phyloP scores from a whole-genome alignment of 2,329 filamentous ascomycete genomes.

The Seiridium unicorne region DNA sequence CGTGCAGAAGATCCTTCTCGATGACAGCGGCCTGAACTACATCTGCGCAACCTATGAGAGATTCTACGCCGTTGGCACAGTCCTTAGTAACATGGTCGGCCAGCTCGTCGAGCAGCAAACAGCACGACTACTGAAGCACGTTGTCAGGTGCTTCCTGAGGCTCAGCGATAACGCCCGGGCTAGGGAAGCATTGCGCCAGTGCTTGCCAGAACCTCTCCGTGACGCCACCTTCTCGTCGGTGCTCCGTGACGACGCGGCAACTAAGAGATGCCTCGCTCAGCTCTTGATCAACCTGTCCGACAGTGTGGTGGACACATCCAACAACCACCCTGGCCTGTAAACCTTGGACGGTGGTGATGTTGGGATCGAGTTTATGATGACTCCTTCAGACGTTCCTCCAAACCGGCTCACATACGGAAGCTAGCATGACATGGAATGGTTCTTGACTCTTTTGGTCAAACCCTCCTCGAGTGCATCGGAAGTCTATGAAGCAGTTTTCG shows the following conservation, averaged over 20 bases:
- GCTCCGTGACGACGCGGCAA: slow-evolving; percentile 92
- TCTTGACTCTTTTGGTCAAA: too few relatives aligned
- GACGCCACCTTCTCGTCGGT: slow-evolving; percentile 97
- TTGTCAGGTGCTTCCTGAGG: slow-evolving; percentile 92
- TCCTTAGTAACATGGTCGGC: slow-evolving; percentile 97
- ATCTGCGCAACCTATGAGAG: slow-evolving; percentile 98
- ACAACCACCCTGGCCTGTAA: slow-evolving; percentile 23
- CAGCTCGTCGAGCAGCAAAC: slow-evolving; percentile 98
- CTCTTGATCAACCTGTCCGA: slow-evolving; percentile 95
- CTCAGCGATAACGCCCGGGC: slow-evolving; percentile 95
- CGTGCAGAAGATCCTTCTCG: slow-evolving; percentile 96
- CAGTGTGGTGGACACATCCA: slow-evolving; percentile 60
- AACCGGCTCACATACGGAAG: background rate
- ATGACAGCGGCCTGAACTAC: slow-evolving; percentile 95
- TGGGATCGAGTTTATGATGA: too few relatives aligned
- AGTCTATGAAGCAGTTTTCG: too few relatives aligned
- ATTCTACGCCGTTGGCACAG: slow-evolving; percentile 96
- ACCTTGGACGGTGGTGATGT: background rate
- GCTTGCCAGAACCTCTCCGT: slow-evolving; percentile 95
- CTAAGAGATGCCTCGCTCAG: slow-evolving; percentile 96
- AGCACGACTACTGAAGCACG: slow-evolving; percentile 91
- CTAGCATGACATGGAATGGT: too few relatives aligned
- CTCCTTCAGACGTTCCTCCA: too few relatives aligned
- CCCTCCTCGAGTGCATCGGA: too few relatives aligned
- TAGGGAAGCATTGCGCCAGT: slow-evolving; percentile 91